Evolutionary conservation across 306 rosid species (phyloP).

Genomic region (Begonia fuchsioides): DNA sequence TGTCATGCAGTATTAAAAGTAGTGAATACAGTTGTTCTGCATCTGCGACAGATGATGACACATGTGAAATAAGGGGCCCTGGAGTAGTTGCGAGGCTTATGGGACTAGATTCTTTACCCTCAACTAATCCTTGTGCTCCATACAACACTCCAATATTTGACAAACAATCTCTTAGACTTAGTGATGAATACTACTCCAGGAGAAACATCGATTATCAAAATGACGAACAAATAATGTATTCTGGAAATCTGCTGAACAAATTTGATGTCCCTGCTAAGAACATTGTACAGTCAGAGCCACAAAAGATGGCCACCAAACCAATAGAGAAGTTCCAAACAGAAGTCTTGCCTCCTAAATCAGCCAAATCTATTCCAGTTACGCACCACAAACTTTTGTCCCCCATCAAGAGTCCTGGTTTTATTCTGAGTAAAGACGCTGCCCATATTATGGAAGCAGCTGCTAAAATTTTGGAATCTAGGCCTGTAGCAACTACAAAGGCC

Average conservation of each 20-base stretch:
- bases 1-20: constrained; percentile 39
- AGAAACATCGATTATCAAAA: constrained; percentile 31
- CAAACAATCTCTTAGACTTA: constrained; percentile 53
- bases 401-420: constrained; percentile 62
- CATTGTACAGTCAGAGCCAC: constrained; percentile 38
- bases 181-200: constrained; percentile 35
- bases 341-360: constrained; percentile 82
- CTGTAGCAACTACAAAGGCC: constrained; percentile 32
- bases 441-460: constrained; percentile 98
- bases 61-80: constrained; percentile 49
- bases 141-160: constrained; percentile 53
- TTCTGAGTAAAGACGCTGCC: constrained; percentile 62
- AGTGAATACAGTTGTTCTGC: constrained; percentile 78
- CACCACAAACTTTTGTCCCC: constrained; percentile 94
- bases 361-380: constrained; percentile 77
- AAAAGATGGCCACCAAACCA: constrained; percentile 39
- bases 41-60: constrained; percentile 77
- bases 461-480: constrained; percentile 67
- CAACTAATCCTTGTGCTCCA: constrained; percentile 43
- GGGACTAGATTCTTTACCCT: constrained; percentile 83
- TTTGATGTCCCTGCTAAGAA: constrained; percentile 26
- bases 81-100: constrained; percentile 85
- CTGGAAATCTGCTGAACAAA: constrained; percentile 41
- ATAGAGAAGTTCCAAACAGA: constrained; percentile 89
- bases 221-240: constrained; percentile 36